Conservation (phyloP, 495 filamentous ascomycete species). For the Chlorociboria aeruginascens region DNA sequence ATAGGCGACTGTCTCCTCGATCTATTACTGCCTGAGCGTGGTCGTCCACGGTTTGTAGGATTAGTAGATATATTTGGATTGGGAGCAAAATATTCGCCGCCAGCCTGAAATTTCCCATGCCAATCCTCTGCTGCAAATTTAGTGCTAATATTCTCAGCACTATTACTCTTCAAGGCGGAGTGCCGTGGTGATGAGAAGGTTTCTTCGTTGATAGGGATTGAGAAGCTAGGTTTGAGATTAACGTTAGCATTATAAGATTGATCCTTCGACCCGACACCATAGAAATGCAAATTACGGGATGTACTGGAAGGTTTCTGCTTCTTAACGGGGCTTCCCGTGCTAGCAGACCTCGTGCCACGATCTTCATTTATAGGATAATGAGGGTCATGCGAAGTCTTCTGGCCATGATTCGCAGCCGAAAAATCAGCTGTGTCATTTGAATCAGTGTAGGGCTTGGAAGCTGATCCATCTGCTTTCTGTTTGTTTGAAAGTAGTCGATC, state of each 20-base stretch:
- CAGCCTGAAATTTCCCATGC: constrained; percentile 39
- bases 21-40: constrained; percentile 24
- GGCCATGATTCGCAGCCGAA: too few species aligned
- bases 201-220: constrained; percentile 28
- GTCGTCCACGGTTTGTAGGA: constrained; percentile 17
- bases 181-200: constrained; percentile 20
- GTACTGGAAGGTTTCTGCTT: constrained; percentile 4
- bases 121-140: constrained; percentile 52
- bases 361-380: too few species aligned
- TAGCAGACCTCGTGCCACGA: constrained; percentile 1
- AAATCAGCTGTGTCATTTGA: not conserved
- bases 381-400: too few species aligned
- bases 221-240: constrained; percentile 22
- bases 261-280: not conserved
- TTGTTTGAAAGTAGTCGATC: constrained; percentile 18
- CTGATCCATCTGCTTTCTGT: not conserved
- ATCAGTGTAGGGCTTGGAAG: not conserved
- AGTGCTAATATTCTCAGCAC: constrained; percentile 67
- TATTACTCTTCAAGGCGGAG: constrained; percentile 34
- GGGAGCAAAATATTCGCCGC: constrained; percentile 38
- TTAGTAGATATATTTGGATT: constrained; percentile 20
- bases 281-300: not conserved
- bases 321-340: constrained; percentile 7
- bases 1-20: constrained; percentile 21
- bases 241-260: constrained; percentile 8